These are phyloP conservation scores for Cutaneotrichosporon dermatis DNA, from an alignment of 1,284 basidiomycete species.

Conservation along the genomic window DNA sequence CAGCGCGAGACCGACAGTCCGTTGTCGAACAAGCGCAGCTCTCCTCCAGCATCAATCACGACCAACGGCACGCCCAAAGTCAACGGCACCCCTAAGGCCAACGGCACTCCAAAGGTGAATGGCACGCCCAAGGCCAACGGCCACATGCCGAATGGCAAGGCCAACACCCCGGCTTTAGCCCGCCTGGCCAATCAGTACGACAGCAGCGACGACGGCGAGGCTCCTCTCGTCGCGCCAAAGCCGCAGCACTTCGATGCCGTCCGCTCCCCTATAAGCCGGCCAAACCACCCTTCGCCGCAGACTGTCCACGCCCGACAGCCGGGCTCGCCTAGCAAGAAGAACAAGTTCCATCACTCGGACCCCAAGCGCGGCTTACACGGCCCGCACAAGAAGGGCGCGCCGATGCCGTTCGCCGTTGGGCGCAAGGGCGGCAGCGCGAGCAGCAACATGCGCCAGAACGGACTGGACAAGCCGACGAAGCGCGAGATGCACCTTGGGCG, in stretches of 20 bases:
- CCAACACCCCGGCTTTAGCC: neutral
- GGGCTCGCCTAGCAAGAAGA: neutral
- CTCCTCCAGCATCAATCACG: neutral
- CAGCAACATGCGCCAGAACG: neutral
- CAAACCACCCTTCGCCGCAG: slow-evolving; percentile 1
- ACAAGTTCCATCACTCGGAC: slow-evolving; percentile 1
- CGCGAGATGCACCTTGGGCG: neutral
- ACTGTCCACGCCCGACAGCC: neutral
- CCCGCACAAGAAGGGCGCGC: slow-evolving; percentile 1
- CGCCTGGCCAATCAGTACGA: neutral
- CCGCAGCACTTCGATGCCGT: too few species aligned
- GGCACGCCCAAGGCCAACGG: neutral
- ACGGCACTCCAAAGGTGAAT: neutral
- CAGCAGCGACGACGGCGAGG: neutral
- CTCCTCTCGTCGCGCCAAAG: too few species aligned
- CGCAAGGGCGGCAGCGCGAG: slow-evolving; percentile 2
- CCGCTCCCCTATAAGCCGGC: neutral
- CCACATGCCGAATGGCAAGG: neutral
- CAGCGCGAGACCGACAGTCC: neutral
- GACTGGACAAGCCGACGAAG: neutral
- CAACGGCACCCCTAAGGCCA: neutral
- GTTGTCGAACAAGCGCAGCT: neutral
- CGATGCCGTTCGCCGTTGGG: slow-evolving; percentile 18
- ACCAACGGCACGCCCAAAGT: neutral
- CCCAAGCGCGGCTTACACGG: slow-evolving; percentile 5